Evolutionary conservation across 257 asterid species (phyloP), one percentile per base, ranked within the genome.

Genomic region (Solanum bulbocastanum): DNA sequence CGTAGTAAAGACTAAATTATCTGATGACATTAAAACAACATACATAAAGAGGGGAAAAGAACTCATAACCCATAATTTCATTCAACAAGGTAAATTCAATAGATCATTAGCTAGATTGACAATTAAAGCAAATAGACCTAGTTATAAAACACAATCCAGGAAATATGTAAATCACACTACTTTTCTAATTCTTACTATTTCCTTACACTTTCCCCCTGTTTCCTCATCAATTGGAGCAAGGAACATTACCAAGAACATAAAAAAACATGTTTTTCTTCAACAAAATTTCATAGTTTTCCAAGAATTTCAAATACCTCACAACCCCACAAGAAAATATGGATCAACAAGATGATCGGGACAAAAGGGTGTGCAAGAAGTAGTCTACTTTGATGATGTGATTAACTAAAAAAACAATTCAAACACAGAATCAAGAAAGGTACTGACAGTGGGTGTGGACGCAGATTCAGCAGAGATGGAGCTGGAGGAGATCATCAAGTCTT

Each of bases 391-490:
- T 44, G 18, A 81, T 46, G 20, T 46, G 4, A 81, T 30, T 30
- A 27, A 79, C 66, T 44, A 25, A 27, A 25, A 79, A 79, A 5
- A 16, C 85, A 79, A 79, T 44, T 79, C 5, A 81, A 49, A 73
- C n/a, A n/a, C 0, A 44, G 39, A 81, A 46, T 46, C 16, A 27
- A 46, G 13, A 79, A 46, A 30, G 25, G 42, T n/a, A 81, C 40
- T 62, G 82, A 89, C 91, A 20, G 73, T 87, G 81, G 88, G 71
- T 39, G n/a, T 56, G 60, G 32, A 6, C 65, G 30, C 23, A 42
- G 86, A 83, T 62, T 89, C 91, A 9, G 40, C 36, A 5, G 89
- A 76, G 13, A 25, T 69, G 46, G 88, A 87, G 87, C 18, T 30
- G 85, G 85, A 46, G 85, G 85, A 81, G 85, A 81, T 81, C 69